phyloP scores from a whole-genome alignment of 2,329 filamentous ascomycete genomes.

The Cercospora zeina region DNA sequence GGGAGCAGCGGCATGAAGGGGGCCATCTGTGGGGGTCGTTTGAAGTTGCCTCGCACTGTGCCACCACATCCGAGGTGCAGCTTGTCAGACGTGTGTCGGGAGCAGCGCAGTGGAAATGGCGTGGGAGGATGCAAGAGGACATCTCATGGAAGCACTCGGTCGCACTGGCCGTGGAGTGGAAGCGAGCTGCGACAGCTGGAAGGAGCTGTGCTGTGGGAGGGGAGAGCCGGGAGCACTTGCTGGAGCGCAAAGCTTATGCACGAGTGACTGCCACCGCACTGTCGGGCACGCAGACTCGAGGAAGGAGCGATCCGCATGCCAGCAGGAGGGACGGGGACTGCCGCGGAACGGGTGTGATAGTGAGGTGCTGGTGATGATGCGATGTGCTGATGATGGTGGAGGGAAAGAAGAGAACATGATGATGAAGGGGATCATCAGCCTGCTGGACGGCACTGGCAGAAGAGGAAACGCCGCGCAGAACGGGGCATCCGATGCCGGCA shows the following conservation, averaged over 20 bases:
- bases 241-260: conserved; percentile 11
- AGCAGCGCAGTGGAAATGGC: background rate
- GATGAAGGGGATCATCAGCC: background rate
- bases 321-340: background rate
- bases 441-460: conserved; percentile 1
- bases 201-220: background rate
- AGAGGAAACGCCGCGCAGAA: background rate
- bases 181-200: background rate
- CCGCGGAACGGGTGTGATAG: too few species aligned
- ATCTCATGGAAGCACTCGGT: background rate
- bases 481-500: background rate
- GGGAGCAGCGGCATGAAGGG: background rate
- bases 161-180: background rate
- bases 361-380: too few species aligned
- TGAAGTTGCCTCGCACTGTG: background rate
- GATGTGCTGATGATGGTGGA: background rate
- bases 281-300: background rate
- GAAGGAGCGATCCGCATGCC: background rate
- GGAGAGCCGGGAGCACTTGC: background rate
- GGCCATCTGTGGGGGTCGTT: background rate
- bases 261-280: background rate
- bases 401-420: background rate
- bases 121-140: background rate
- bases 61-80: background rate
- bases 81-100: background rate